phyloP scores from a whole-genome alignment of 2,329 filamentous ascomycete genomes.

The Ceratocystis papillata region DNA sequence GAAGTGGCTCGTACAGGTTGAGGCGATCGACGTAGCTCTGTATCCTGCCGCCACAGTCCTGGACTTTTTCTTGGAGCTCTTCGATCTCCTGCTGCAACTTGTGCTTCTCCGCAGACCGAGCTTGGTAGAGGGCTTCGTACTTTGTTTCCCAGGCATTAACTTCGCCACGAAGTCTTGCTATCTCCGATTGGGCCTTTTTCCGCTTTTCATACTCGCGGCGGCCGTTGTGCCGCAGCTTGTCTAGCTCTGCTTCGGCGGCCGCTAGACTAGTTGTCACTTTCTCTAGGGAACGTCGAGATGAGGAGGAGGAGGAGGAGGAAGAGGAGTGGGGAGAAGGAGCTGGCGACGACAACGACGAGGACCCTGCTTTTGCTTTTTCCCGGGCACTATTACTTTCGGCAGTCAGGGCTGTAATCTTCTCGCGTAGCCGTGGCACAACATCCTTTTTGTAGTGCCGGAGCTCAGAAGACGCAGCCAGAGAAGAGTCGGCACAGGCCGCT shows the following conservation, averaged over 20 bases:
- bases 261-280: not conserved
- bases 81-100: constrained; percentile 11
- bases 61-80: constrained; percentile 23
- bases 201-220: not conserved
- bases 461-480: not conserved
- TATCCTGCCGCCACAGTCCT: constrained; percentile 21
- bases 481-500: not conserved
- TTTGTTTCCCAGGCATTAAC: constrained; percentile 22
- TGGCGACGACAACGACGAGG: not conserved
- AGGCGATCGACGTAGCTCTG: constrained; percentile 25
- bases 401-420: constrained; percentile 9
- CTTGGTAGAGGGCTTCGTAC: constrained; percentile 25
- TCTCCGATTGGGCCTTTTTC: constrained; percentile 1
- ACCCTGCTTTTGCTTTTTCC: not conserved
- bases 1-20: constrained; percentile 26
- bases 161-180: not conserved
- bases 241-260: not conserved
- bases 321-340: not conserved
- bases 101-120: constrained; percentile 22
- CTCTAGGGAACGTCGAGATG: not conserved
- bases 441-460: not conserved
- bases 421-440: constrained; percentile 5
- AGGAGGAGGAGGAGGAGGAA: not conserved
- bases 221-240: not conserved
- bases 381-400: not conserved